Base-by-base conservation (phyloP, 164 flowering plant species). In the Saururus chinensis region DNA sequence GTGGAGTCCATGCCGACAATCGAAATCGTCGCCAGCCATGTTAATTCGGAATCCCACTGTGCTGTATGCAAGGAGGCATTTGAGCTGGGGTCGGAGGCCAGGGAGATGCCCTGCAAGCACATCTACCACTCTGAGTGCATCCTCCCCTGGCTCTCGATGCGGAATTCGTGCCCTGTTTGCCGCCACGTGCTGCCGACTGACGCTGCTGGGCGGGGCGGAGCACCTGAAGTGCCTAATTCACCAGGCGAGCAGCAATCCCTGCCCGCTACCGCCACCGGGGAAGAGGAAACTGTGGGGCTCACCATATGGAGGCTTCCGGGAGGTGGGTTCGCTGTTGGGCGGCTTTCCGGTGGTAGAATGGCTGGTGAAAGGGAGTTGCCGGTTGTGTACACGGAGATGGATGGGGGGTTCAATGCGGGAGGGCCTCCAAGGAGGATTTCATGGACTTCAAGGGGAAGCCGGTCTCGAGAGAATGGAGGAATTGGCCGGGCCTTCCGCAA, bases 81-180 rank as follows among this genome's bases (percentile, higher is more conserved):
- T 60, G 88, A 77, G 60, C 62, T 84, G 0, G 92, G 82, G 0
- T 20, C 75, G 0, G 85, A 79, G 56, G 96, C 87, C 0, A 75
- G 90, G 0, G 92, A 84, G 69, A 82, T 88, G 90, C 96, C 96
- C 4, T 88, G 92, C 64, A 86, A 86, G 68, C 96, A 88, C 60
- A 79, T 88, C 13, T 88, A 81, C 69, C 96, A 88, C 61, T 49
- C 80, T 0, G 92, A 86, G 30, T 88, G 96, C 65, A 88, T 88
- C 20, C 69, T 88, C 7, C 96, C 96, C 0, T 86, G 96, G 96
- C 87, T 88, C 5, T 67, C 85, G 17, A 57, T 80, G 4, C 69
- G 85, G 5, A 88, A 84, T 61, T 84, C 96, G 19, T 88, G 96
- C 57, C 95, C 95, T 0, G 88, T 88, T 22, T 88, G 92, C 69